Percentiles rank a stretch among this genome's conserved stretches.
phyloP scores from a whole-genome alignment of 768 basidiomycete genomes.

The Ramaria sp. region DNA sequence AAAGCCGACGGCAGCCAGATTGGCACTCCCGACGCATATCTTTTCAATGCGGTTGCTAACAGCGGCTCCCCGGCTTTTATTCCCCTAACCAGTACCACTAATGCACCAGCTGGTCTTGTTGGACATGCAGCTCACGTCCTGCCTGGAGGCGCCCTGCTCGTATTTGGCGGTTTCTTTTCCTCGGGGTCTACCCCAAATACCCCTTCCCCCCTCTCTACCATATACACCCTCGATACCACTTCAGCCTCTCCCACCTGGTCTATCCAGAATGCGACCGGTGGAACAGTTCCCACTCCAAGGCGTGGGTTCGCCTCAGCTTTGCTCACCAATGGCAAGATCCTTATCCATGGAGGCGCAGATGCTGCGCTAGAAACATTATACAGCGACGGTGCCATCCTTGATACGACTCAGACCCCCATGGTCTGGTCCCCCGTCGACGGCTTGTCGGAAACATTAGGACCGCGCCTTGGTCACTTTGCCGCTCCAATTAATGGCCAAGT shows the following conservation, averaged over 20 bases:
- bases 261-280: conserved; percentile 23
- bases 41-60: conserved; percentile 33
- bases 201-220: conserved; percentile 41
- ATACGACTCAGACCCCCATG: conserved; percentile 44
- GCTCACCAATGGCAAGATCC: conserved; percentile 40
- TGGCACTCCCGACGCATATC: conserved; percentile 53
- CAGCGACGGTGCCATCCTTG: conserved; percentile 63
- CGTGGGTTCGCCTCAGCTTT: conserved; percentile 49
- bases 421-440: conserved; percentile 44
- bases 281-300: conserved; percentile 42
- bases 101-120: conserved; percentile 55
- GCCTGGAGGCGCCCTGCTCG: conserved; percentile 53
- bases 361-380: conserved; percentile 36
- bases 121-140: conserved; percentile 69
- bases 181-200: conserved; percentile 16
- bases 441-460: conserved; percentile 44
- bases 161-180: conserved; percentile 57
- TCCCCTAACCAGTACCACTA: conserved; percentile 34
- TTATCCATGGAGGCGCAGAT: conserved; percentile 76
- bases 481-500: conserved; percentile 48
- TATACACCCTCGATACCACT: conserved; percentile 58
- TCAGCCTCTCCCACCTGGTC: conserved; percentile 40
- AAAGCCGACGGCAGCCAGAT: conserved; percentile 67
- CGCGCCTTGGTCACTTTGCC: conserved; percentile 67
- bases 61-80: conserved; percentile 41